Evolutionary conservation across 768 basidiomycete species (phyloP).

Genomic region (Macrolepiota fuliginosa): DNA sequence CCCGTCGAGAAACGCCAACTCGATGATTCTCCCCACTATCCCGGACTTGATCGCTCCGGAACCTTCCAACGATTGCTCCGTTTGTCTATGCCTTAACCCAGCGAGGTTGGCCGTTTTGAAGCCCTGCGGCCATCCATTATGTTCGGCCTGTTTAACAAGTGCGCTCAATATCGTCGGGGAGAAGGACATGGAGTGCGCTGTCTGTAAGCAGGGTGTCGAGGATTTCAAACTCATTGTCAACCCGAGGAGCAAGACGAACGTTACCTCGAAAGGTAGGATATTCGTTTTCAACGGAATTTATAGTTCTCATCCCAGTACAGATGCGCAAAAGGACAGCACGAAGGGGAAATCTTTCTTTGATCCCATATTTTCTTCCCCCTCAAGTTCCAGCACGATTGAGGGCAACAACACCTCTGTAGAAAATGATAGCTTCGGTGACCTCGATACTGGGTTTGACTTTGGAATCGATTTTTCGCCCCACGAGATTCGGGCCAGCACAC

Average conservation of each 20-base stretch:
- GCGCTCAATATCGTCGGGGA: constrained; percentile 88
- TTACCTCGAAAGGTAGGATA: not conserved
- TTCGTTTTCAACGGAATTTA: not conserved
- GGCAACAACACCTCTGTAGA: not conserved
- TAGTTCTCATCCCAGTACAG: constrained; percentile 4
- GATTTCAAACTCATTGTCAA: constrained; percentile 57
- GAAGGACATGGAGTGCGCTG: constrained; percentile 83
- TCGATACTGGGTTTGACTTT: constrained; percentile 42
- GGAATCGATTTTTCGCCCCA: constrained; percentile 30
- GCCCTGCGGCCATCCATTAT: constrained; percentile 75
- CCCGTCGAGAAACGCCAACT: constrained; percentile 2
- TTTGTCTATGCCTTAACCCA: constrained; percentile 50
- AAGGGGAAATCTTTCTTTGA: constrained; percentile 29
- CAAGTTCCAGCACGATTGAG: constrained; percentile 19
- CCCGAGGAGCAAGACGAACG: constrained; percentile 2
- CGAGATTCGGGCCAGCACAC: constrained; percentile 42
- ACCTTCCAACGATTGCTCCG: constrained; percentile 47
- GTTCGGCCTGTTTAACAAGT: constrained; percentile 80
- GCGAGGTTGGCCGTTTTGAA: constrained; percentile 60
- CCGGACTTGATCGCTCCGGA: constrained; percentile 8
- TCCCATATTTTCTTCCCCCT: constrained; percentile 32
- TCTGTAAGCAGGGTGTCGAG: constrained; percentile 67
- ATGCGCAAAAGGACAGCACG: not conserved
- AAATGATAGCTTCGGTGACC: constrained; percentile 20
- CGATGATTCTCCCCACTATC: constrained; percentile 2